Conservation (phyloP, 805 yeast species). For the Nakazawaea holstii region DNA sequence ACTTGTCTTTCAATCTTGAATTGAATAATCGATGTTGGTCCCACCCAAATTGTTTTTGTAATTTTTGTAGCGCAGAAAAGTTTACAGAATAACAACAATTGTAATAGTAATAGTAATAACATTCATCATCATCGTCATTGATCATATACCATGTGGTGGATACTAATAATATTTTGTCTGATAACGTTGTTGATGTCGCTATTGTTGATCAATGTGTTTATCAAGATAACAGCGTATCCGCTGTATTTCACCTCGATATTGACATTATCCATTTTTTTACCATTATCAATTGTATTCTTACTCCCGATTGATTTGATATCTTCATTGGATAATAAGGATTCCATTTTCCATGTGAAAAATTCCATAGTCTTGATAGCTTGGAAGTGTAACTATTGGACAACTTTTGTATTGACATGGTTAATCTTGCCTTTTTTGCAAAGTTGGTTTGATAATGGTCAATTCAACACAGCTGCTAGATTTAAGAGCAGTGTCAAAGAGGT, state of each 20-base stretch:
- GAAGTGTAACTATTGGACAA: conserved; percentile 76
- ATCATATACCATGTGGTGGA: conserved; percentile 16
- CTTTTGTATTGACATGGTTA: conserved; percentile 76
- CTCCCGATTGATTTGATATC: conserved; percentile 73
- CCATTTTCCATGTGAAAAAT: conserved; percentile 42
- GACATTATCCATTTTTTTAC: conserved; percentile 61
- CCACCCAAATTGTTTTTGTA: no score
- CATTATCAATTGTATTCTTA: conserved; percentile 66
- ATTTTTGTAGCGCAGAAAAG: no score
- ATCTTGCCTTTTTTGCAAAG: conserved; percentile 69
- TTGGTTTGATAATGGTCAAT: conserved; percentile 67
- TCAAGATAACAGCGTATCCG: conserved; percentile 30
- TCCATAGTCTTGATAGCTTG: conserved; percentile 50
- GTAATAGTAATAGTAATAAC: neutral
- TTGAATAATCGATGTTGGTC: no score
- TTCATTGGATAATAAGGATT: conserved; percentile 28
- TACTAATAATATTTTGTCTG: conserved; percentile 18
- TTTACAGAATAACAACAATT: neutral
- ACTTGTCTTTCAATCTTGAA: no score
- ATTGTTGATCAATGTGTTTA: conserved; percentile 29
- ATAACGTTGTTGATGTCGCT: conserved; percentile 26
- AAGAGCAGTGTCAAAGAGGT: conserved; percentile 54
- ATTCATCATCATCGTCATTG: no score
- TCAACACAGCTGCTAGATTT: conserved; percentile 38
- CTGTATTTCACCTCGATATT: conserved; percentile 40